Evolutionary conservation across 2,329 filamentous ascomycete species (phyloP).

Genomic region (Talaromyces amestolkiae): DNA sequence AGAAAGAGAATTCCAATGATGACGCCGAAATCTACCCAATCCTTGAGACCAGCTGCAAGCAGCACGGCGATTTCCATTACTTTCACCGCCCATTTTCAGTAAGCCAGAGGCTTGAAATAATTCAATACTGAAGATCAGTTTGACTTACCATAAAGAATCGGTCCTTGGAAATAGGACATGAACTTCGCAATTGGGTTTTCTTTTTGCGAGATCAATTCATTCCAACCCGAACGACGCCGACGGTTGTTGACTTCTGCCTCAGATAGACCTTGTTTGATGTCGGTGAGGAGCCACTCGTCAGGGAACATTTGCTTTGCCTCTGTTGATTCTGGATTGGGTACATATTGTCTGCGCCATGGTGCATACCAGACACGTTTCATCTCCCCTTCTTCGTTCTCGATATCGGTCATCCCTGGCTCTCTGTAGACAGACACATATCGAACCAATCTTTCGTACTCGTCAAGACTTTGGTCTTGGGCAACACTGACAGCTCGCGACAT

Average conservation of each 20-base stretch:
- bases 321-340: conserved; percentile 28
- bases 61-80: conserved; percentile 75
- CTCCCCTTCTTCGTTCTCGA: conserved; percentile 41
- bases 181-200: conserved; percentile 72
- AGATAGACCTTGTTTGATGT: conserved; percentile 64
- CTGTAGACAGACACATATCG: conserved; percentile 67
- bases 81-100: conserved; percentile 18
- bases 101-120: background rate
- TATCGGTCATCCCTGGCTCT: conserved; percentile 48
- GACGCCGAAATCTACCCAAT: conserved; percentile 76
- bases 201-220: conserved; percentile 75
- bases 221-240: conserved; percentile 65
- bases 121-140: background rate
- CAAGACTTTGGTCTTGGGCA: conserved; percentile 37
- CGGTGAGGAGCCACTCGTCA: conserved; percentile 66
- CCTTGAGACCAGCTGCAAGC: conserved; percentile 68
- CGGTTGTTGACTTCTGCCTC: conserved; percentile 58
- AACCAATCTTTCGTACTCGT: conserved; percentile 66
- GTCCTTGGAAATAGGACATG: conserved; percentile 70
- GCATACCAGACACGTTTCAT: conserved; percentile 60
- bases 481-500: conserved; percentile 27
- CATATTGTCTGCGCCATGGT: conserved; percentile 50
- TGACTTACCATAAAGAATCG: conserved; percentile 68
- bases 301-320: conserved; percentile 48
- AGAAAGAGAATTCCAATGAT: conserved; percentile 73